A percentile compares a stretch with the other conserved stretches of the same genome.
Evolutionary conservation across 768 basidiomycete species (phyloP).

Genomic region (Rhizopogon rudus): DNA sequence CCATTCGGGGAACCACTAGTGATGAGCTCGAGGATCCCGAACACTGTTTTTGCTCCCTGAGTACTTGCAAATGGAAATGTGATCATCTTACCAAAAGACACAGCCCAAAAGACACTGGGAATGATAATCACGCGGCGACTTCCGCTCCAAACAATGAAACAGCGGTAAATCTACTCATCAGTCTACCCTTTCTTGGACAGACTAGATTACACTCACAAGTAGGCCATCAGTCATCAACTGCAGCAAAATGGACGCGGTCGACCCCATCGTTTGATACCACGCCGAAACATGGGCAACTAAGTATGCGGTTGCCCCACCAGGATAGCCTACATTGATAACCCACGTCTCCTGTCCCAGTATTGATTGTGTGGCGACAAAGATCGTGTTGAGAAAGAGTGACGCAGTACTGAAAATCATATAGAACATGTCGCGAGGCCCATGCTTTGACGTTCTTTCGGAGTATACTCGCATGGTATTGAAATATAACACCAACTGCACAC

Average conservation of each 20-base stretch:
- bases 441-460: neutral
- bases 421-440: constrained; percentile 10
- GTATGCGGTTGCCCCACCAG: constrained; percentile 32
- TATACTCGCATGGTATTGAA: constrained; percentile 17
- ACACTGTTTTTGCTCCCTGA: neutral
- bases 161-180: constrained; percentile 32
- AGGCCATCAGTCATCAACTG: constrained; percentile 34
- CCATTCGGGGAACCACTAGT: neutral
- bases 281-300: constrained; percentile 17
- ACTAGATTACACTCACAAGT: constrained; percentile 24
- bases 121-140: constrained; percentile 10
- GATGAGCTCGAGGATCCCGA: constrained; percentile 8
- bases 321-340: constrained; percentile 24
- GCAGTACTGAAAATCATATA: constrained; percentile 20
- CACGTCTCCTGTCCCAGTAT: constrained; percentile 33
- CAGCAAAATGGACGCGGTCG: constrained; percentile 21
- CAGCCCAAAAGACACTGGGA: constrained; percentile 17
- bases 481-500: constrained; percentile 20
- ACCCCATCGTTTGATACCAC: constrained; percentile 28
- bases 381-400: constrained; percentile 27
- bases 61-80: neutral
- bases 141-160: constrained; percentile 28
- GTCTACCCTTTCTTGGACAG: neutral
- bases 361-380: constrained; percentile 23
- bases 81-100: constrained; percentile 18